phyloP scores from a whole-genome alignment of 2,329 filamentous ascomycete species.

The Akanthomyces muscarius region DNA sequence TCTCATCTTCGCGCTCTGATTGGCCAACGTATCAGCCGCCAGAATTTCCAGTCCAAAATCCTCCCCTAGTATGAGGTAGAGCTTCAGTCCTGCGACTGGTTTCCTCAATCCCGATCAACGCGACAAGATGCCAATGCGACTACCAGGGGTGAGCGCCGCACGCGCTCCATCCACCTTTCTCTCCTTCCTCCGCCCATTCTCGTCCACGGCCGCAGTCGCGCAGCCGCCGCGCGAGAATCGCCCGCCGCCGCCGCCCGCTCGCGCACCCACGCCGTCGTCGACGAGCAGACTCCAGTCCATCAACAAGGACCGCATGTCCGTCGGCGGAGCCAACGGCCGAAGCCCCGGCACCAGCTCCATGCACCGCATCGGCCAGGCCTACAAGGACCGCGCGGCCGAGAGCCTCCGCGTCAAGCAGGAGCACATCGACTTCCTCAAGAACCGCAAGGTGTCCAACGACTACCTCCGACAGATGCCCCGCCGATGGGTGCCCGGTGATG shows the following conservation, averaged over 20 bases:
- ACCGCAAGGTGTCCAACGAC: conserved; percentile 43
- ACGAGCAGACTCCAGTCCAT: conserved; percentile 19
- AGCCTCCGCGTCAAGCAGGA: conserved; percentile 27
- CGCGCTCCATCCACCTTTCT: conserved; percentile 21
- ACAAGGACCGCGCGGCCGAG: conserved; percentile 23
- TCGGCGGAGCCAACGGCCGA: conserved; percentile 11
- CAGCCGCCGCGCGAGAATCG: conserved; percentile 26
- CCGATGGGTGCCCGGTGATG: conserved; percentile 71
- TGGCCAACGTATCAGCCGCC: not conserved
- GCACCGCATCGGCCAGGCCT: conserved; percentile 27
- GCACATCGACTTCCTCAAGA: conserved; percentile 36
- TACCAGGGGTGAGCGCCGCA: conserved; percentile 27
- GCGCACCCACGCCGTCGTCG: conserved; percentile 23
- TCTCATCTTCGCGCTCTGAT: not conserved
- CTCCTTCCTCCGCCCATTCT: conserved; percentile 27
- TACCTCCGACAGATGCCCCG: conserved; percentile 64
- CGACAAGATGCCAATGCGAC: conserved; percentile 38
- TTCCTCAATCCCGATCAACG: conserved; percentile 4
- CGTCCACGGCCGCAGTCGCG: conserved; percentile 27
- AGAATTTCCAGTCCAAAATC: conserved; percentile 8
- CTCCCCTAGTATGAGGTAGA: not conserved
- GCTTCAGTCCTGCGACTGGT: not conserved
- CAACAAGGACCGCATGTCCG: conserved; percentile 15
- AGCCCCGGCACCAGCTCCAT: not conserved
- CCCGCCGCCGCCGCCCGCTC: conserved; percentile 18